Evolutionary conservation across 2,329 filamentous ascomycete genomes (phyloP).

Genomic region (Ascocoryne sarcoides): DNA sequence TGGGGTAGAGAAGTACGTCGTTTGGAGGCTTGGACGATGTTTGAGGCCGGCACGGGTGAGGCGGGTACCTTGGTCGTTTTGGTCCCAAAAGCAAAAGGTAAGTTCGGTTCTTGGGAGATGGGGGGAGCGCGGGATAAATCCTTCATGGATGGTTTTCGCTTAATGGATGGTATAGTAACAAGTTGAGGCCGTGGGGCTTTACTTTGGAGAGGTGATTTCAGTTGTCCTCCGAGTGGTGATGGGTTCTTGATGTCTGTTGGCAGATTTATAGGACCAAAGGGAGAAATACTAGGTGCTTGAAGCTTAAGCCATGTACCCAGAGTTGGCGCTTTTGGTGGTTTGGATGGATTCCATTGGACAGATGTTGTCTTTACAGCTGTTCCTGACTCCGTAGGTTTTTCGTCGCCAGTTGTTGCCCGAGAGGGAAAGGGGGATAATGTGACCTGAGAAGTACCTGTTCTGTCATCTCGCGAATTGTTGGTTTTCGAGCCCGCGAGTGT

Average conservation of each 20-base stretch:
- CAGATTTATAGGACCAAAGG: constrained; percentile 20
- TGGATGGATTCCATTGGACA: constrained; percentile 20
- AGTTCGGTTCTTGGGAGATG: neutral
- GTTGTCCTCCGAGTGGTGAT: constrained; percentile 16
- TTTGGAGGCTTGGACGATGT: no score
- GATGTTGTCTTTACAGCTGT: constrained; percentile 19
- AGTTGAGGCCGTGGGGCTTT: neutral
- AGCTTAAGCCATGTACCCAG: constrained; percentile 20
- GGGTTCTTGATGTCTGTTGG: constrained; percentile 11
- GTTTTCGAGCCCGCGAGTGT: constrained; percentile 13
- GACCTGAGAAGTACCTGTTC: constrained; percentile 6
- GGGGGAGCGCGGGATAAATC: neutral
- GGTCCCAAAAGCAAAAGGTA: neutral
- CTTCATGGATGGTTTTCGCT: neutral
- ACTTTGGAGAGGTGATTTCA: constrained; percentile 17
- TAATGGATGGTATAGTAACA: no score
- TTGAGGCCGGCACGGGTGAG: neutral
- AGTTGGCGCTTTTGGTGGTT: constrained; percentile 19
- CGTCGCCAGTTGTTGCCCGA: constrained; percentile 2
- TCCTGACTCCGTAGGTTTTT: constrained; percentile 1
- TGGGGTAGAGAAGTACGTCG: no score
- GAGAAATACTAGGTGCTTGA: constrained; percentile 19
- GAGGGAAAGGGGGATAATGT: constrained; percentile 14
- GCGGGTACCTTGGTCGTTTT: neutral
- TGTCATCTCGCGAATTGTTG: constrained; percentile 4